Evolutionary conservation across 768 basidiomycete genomes (phyloP).

Genomic region (Mycena vitilis): DNA sequence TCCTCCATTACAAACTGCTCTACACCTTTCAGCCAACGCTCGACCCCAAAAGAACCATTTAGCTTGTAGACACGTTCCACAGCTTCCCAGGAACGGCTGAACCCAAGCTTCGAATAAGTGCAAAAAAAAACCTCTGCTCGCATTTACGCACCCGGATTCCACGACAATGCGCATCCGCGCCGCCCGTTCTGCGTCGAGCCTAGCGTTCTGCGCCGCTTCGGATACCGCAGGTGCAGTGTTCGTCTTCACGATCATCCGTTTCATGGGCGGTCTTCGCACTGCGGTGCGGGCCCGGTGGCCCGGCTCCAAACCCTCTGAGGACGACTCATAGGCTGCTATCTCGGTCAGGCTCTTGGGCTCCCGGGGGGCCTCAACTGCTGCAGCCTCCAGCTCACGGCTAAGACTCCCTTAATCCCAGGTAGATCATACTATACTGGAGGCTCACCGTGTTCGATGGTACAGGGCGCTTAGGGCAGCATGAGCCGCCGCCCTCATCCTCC

Average conservation of each 20-base stretch:
- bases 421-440: no score
- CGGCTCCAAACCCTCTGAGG: neutral
- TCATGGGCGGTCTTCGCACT: no score
- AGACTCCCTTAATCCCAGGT: no score
- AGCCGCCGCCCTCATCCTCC: neutral
- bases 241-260: neutral
- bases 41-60: neutral
- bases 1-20: no score
- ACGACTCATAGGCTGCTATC: neutral
- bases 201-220: neutral
- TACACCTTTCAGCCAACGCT: neutral
- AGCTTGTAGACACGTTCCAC: neutral
- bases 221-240: no score
- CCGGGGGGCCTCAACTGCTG: no score
- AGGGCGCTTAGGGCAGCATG: neutral
- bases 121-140: no score
- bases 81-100: neutral
- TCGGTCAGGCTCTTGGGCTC: neutral
- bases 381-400: no score
- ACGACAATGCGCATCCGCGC: neutral
- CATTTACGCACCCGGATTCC: neutral
- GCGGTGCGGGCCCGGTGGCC: no score
- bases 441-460: neutral
- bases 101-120: neutral
- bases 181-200: neutral